Evolutionary conservation across 83 land plant species (phyloP), one percentile per base, ranked within the genome.

Genomic region (Isoetes engelmannii): DNA sequence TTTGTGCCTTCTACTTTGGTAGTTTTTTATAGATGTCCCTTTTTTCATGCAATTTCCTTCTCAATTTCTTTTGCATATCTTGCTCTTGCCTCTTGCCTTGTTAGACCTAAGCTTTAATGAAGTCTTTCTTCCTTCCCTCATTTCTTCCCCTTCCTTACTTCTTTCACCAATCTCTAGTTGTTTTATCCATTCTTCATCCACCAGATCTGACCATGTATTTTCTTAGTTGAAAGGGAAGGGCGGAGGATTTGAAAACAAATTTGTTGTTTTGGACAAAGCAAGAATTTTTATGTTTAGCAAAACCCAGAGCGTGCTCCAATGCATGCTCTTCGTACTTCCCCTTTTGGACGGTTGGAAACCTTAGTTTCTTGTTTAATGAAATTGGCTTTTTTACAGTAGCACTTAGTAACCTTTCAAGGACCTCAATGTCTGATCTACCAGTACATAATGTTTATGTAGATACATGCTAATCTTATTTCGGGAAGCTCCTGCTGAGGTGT

Each of bases 401-500:
- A 28, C 6, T 51, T 10, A 21, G 72, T 17, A 50, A 20, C 7
- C 10, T 49, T 17, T 73, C 4, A 55, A 6, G 65, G 15, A 51
- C 54, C 15, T 10, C n/a, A 51, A 10, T 12, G 15, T 10, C 12
- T 15, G 15, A 12, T 1, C 54, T 51, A 51, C 15, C 12, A 51
- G 3, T 7, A 41, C 47, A 64, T 21, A 12, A 47, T 44, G 17
- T 70, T 21, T 51, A 81, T 86, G 12, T 28, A 71, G 98, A 75
- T 94, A 94, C 72, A 84, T 94, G 55, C 78, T 94, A 7, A 86
- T 94, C 53, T 72, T 94, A 74, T 94, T 94, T 72, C 87, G 96
- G 59, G 98, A 94, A 80, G 98, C 98, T 69, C 98, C 98, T 71
- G 98, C 92, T 13, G 98, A 94, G 64, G 92, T 94, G 57, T 94